These are phyloP conservation scores for Lentinus brumalis DNA, from an alignment of 768 basidiomycete species.

Conservation along the genomic window DNA sequence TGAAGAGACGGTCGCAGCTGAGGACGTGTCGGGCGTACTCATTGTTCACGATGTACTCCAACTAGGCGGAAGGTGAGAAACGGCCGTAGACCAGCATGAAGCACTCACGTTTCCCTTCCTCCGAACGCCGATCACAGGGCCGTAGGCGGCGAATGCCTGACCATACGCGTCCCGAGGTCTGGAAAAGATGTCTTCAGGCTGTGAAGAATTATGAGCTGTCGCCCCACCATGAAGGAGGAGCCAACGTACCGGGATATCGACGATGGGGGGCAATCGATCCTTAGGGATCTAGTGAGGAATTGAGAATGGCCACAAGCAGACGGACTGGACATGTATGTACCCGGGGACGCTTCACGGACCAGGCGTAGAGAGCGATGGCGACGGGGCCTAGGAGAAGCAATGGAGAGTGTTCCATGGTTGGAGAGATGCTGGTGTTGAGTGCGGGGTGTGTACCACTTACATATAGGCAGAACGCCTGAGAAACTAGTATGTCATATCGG, in stretches of 20 bases:
- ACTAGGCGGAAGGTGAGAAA: slow-evolving; percentile 17
- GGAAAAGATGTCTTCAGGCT: slow-evolving; percentile 33
- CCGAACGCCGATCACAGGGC: slow-evolving; percentile 35
- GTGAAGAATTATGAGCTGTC: not conserved
- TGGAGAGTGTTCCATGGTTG: slow-evolving; percentile 15
- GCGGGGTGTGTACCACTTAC: not conserved
- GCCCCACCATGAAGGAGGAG: not conserved
- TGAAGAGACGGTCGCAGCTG: slow-evolving; percentile 33
- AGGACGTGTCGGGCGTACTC: slow-evolving; percentile 31
- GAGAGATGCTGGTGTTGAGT: not conserved
- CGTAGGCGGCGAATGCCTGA: slow-evolving; percentile 30
- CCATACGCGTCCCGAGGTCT: slow-evolving; percentile 36
- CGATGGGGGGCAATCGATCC: slow-evolving; percentile 21
- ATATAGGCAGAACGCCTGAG: not conserved
- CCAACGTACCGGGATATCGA: slow-evolving; percentile 17
- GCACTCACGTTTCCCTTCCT: slow-evolving; percentile 33
- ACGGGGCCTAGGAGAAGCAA: slow-evolving; percentile 13
- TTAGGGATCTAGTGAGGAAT: slow-evolving; percentile 5
- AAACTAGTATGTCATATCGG: not conserved
- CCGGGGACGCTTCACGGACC: slow-evolving; percentile 7
- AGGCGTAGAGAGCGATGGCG: not conserved
- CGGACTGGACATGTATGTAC: slow-evolving; percentile 1
- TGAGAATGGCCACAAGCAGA: not conserved
- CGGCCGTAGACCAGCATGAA: not conserved
- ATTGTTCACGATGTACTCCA: slow-evolving; percentile 38